phyloP scores from a whole-genome alignment of 2,329 filamentous ascomycete species.

The Cladosporium sp. region DNA sequence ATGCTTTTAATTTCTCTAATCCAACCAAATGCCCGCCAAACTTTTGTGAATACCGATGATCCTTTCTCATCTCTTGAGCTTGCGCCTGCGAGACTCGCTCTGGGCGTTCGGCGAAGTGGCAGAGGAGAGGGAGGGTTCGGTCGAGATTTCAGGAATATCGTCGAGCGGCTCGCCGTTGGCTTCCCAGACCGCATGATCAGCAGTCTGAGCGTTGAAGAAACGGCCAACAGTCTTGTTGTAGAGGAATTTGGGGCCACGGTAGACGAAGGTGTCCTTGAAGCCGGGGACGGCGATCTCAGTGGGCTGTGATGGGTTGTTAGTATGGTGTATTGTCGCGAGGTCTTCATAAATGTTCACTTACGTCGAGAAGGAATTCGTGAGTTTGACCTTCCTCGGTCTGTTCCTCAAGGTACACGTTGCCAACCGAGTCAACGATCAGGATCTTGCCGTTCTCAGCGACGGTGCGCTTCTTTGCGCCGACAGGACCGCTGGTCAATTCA shows the following conservation, averaged over 20 bases:
- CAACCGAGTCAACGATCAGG: slow-evolving; percentile 84
- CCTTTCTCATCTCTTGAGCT: slow-evolving; percentile 27
- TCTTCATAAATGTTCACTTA: slow-evolving; percentile 52
- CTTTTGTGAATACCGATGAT: background rate
- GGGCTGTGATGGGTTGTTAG: slow-evolving; percentile 51
- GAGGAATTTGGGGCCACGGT: slow-evolving; percentile 73
- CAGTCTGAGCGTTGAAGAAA: slow-evolving; percentile 41
- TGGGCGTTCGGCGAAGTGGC: slow-evolving; percentile 48
- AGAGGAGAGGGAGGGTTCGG: slow-evolving; percentile 40
- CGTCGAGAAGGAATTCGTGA: slow-evolving; percentile 83
- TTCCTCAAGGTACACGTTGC: slow-evolving; percentile 94
- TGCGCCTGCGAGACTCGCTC: slow-evolving; percentile 45
- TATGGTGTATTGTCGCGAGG: background rate
- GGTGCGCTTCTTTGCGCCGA: slow-evolving; percentile 81
- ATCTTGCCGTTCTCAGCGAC: slow-evolving; percentile 94
- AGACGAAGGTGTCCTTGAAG: slow-evolving; percentile 77
- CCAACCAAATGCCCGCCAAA: background rate
- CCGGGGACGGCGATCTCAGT: slow-evolving; percentile 77
- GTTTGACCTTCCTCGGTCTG: slow-evolving; percentile 81
- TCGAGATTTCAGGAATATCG: slow-evolving; percentile 9
- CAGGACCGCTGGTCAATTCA: slow-evolving; percentile 57
- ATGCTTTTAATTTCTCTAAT: background rate
- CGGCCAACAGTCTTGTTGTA: slow-evolving; percentile 56
- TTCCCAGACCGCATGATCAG: slow-evolving; percentile 31
- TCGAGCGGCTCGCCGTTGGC: slow-evolving; percentile 22